A percentile compares a stretch with the other conserved stretches of the same genome.
phyloP scores from a whole-genome alignment of 768 basidiomycete species.

The Amyloporia xantha region DNA sequence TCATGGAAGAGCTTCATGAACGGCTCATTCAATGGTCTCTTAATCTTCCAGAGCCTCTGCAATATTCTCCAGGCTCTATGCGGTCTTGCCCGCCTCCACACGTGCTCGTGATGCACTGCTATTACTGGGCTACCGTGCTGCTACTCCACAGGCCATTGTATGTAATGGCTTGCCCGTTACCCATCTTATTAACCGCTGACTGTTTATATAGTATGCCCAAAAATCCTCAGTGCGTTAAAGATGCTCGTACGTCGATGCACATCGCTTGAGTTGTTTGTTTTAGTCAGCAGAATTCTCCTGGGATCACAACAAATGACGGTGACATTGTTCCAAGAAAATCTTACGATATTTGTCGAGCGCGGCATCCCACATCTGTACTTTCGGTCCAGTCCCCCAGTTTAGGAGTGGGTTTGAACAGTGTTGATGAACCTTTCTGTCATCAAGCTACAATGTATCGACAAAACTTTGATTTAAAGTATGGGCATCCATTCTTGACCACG shows the following conservation, averaged over 20 bases:
- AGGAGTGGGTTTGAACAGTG: too few species aligned
- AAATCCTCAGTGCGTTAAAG: constrained; percentile 55
- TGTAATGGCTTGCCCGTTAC: constrained; percentile 25
- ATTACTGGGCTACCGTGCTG: constrained; percentile 73
- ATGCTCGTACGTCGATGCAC: too few species aligned
- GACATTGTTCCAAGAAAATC: constrained; percentile 52
- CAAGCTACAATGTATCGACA: constrained; percentile 53
- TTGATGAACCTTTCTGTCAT: constrained; percentile 26
- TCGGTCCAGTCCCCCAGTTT: constrained; percentile 46
- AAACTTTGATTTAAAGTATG: constrained; percentile 51
- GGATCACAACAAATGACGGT: constrained; percentile 19
- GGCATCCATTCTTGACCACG: constrained; percentile 59
- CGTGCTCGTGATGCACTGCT: constrained; percentile 60
- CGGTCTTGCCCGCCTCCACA: constrained; percentile 55
- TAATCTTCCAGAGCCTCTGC: constrained; percentile 56
- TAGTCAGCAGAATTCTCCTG: too few species aligned
- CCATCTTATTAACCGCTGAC: neutral
- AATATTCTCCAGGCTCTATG: constrained; percentile 44
- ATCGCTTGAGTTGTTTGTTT: too few species aligned
- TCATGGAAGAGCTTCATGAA: constrained; percentile 46
- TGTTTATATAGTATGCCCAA: constrained; percentile 54
- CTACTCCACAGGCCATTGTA: constrained; percentile 76
- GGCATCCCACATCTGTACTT: constrained; percentile 60
- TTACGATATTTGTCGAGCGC: constrained; percentile 75
- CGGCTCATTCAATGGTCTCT: constrained; percentile 72